These are phyloP conservation scores for Letharia columbiana DNA, from an alignment of 495 filamentous ascomycete species.

Conservation along the genomic window DNA sequence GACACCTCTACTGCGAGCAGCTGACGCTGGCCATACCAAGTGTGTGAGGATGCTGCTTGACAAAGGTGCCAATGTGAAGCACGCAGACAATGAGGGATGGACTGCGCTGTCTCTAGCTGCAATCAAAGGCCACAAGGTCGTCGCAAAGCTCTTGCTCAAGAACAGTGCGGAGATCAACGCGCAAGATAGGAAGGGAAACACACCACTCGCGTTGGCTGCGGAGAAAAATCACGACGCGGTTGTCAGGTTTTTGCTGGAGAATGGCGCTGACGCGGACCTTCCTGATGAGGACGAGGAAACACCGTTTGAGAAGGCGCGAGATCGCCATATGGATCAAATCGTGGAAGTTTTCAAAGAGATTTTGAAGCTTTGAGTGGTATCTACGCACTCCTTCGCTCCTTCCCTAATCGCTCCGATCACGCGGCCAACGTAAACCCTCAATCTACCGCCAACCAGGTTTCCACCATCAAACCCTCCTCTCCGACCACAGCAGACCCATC, in stretches of 20 bases:
- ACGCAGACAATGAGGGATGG: conserved; percentile 16
- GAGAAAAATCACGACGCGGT: conserved; percentile 17
- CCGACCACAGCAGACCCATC: not conserved
- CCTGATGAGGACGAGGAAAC: conserved; percentile 23
- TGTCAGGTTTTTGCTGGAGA: conserved; percentile 22
- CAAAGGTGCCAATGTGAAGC: conserved; percentile 4
- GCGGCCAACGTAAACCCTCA: too few relatives aligned
- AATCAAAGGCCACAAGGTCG: conserved; percentile 21
- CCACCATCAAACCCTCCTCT: not conserved
- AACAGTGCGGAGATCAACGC: conserved; percentile 24
- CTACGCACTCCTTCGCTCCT: not conserved
- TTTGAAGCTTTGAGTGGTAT: not conserved
- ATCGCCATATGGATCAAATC: conserved; percentile 12
- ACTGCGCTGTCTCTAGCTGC: conserved; percentile 27
- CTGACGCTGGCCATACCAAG: conserved; percentile 14
- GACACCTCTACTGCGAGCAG: conserved; percentile 9
- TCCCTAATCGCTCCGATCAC: not conserved
- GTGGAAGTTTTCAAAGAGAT: conserved; percentile 11
- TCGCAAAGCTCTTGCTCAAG: conserved; percentile 24
- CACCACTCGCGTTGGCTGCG: conserved; percentile 27
- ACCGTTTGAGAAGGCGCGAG: conserved; percentile 21
- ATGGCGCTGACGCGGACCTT: conserved; percentile 21
- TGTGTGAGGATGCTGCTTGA: conserved; percentile 7
- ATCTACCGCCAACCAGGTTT: not conserved
- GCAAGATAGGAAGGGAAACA: conserved; percentile 24